Percentiles rank a stretch among this genome's conserved stretches.
Conservation (phyloP, 129 eudicot species). For the Artemisia annua region DNA sequence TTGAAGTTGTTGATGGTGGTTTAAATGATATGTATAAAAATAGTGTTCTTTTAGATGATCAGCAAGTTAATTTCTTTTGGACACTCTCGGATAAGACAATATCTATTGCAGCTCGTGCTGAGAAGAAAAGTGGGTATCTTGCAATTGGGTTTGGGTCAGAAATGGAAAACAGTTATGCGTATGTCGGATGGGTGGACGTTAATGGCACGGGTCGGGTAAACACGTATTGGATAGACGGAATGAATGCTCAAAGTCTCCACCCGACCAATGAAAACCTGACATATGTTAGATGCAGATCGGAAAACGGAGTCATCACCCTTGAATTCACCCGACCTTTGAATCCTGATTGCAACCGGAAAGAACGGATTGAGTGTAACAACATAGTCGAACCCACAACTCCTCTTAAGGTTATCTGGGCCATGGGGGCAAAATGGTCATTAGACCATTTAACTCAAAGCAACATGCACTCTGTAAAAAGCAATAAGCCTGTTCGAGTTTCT, state of each 20-base stretch:
- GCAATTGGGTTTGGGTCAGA: conserved; percentile 93
- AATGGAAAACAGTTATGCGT: conserved; percentile 89
- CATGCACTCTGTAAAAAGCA: conserved; percentile 86
- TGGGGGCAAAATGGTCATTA: conserved; percentile 88
- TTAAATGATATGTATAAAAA: conserved; percentile 88
- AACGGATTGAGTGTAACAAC: conserved; percentile 78
- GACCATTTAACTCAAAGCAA: conserved; percentile 73
- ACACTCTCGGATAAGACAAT: conserved; percentile 70
- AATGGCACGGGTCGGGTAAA: conserved; percentile 77
- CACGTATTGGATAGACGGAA: conserved; percentile 89
- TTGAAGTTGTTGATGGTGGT: conserved; percentile 97
- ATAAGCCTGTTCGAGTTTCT: conserved; percentile 73
- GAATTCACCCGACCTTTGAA: conserved; percentile 92
- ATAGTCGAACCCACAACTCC: conserved; percentile 87
- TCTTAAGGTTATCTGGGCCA: conserved; percentile 89
- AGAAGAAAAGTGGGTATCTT: conserved; percentile 94
- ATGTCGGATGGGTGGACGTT: conserved; percentile 90
- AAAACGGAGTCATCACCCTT: conserved; percentile 77
- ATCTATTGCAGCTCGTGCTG: conserved; percentile 87
- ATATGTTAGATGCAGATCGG: conserved; percentile 85
- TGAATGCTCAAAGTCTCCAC: conserved; percentile 62
- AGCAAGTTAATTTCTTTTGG: conserved; percentile 90
- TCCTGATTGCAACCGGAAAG: conserved; percentile 62
- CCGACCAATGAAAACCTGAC: conserved; percentile 87
- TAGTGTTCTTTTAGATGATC: conserved; percentile 92